Conservation (phyloP, 768 basidiomycete species). For the Russula emetica region DNA sequence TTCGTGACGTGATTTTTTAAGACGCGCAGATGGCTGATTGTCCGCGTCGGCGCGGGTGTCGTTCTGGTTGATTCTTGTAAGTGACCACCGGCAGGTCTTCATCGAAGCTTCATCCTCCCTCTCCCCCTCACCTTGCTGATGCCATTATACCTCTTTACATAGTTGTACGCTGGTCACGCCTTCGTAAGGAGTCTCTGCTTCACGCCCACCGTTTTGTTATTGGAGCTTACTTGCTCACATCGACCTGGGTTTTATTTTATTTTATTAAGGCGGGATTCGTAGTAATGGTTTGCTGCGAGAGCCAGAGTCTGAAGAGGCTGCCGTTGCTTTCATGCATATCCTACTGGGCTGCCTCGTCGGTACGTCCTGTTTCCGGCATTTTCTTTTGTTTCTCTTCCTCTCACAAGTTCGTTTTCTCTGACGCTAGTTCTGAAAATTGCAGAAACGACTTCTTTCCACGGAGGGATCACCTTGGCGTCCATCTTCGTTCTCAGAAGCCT, state of each 20-base stretch:
- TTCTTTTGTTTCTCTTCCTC: neutral
- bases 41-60: conserved; percentile 54
- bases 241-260: conserved; percentile 8
- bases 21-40: conserved; percentile 58
- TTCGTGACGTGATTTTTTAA: conserved; percentile 29
- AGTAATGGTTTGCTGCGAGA: neutral
- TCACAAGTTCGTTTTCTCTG: neutral
- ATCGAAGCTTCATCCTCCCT: no score
- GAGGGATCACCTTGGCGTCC: conserved; percentile 57
- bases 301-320: conserved; percentile 39
- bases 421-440: neutral
- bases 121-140: neutral
- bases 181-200: conserved; percentile 41
- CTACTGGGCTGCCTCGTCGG: conserved; percentile 63
- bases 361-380: conserved; percentile 29
- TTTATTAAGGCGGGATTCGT: neutral
- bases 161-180: conserved; percentile 79
- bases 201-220: neutral
- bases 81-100: conserved; percentile 28
- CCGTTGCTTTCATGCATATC: conserved; percentile 52
- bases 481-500: conserved; percentile 46
- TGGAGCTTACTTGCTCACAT: neutral
- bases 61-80: conserved; percentile 69
- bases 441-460: conserved; percentile 78
- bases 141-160: neutral